Percentiles rank a stretch among this genome's conserved stretches.
Evolutionary conservation across 352 stramenopile genomes (phyloP).

Genomic region (Peronospora belbahrii): DNA sequence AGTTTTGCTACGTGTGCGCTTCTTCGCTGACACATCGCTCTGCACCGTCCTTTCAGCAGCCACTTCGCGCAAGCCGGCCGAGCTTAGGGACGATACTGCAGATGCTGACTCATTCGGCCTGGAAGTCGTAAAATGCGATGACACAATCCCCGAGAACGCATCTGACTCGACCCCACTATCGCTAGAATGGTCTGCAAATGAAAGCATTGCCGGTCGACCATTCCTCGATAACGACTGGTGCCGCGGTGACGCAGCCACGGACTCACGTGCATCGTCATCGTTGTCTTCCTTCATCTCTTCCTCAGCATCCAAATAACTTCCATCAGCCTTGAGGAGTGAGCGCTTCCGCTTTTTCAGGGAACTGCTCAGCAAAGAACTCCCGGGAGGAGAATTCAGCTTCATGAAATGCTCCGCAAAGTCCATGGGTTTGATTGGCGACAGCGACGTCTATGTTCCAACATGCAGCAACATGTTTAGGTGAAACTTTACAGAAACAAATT

Average conservation of each 20-base stretch:
- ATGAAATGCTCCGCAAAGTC: slow-evolving; percentile 49
- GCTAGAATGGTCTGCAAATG: slow-evolving; percentile 44
- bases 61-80: not conserved
- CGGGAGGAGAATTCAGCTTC: slow-evolving; percentile 47
- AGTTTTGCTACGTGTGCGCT: no score
- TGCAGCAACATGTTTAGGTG: slow-evolving; percentile 2
- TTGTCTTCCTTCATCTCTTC: slow-evolving; percentile 20
- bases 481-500: not conserved
- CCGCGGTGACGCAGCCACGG: slow-evolving; percentile 21
- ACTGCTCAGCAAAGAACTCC: slow-evolving; percentile 30
- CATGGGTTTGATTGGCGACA: slow-evolving; percentile 70
- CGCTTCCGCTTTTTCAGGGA: slow-evolving; percentile 37
- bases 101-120: not conserved
- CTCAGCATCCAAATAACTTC: slow-evolving; percentile 10
- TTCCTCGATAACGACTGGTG: slow-evolving; percentile 50
- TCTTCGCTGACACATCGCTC: slow-evolving; percentile 4
- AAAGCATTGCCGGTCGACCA: slow-evolving; percentile 29
- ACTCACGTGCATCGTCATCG: slow-evolving; percentile 3
- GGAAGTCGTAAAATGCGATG: slow-evolving; percentile 12
- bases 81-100: slow-evolving; percentile 8
- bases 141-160: no score
- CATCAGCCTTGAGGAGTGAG: slow-evolving; percentile 12
- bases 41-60: slow-evolving; percentile 6
- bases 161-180: slow-evolving; percentile 44
- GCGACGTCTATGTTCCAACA: slow-evolving; percentile 33